These are phyloP conservation scores for Aspergillus alliaceus DNA, from an alignment of 2,329 filamentous ascomycete species.

Conservation along the genomic window DNA sequence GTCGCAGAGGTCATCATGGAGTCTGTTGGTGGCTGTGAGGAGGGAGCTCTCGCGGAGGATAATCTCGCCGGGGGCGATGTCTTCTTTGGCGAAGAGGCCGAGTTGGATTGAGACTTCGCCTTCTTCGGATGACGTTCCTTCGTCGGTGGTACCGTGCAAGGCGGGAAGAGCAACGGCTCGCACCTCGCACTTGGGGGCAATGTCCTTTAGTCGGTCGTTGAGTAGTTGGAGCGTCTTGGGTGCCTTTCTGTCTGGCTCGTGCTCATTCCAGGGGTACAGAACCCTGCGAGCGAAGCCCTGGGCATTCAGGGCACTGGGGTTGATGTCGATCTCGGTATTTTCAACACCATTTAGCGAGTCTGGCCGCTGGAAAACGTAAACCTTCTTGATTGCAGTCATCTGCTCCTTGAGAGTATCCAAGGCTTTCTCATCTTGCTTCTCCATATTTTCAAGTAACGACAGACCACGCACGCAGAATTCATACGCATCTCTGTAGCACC, in stretches of 20 bases:
- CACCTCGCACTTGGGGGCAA: slow-evolving; percentile 81
- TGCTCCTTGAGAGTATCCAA: slow-evolving; percentile 25
- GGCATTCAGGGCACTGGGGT: slow-evolving; percentile 32
- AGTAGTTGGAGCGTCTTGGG: slow-evolving; percentile 62
- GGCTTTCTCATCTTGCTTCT: slow-evolving; percentile 7
- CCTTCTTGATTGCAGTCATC: slow-evolving; percentile 28
- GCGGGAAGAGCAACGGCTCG: slow-evolving; percentile 73
- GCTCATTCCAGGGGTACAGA: slow-evolving; percentile 63
- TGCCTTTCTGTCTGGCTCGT: slow-evolving; percentile 60
- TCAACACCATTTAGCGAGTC: background rate
- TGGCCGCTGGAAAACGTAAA: slow-evolving; percentile 19
- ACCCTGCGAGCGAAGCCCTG: slow-evolving; percentile 51
- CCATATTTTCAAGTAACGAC: slow-evolving; percentile 17
- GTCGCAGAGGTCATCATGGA: slow-evolving; percentile 85
- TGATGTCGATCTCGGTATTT: slow-evolving; percentile 19
- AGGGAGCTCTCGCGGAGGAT: slow-evolving; percentile 82
- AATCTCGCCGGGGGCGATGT: slow-evolving; percentile 73
- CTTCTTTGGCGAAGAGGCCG: slow-evolving; percentile 82
- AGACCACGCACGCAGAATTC: slow-evolving; percentile 39
- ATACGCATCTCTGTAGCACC: slow-evolving; percentile 43
- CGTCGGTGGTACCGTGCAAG: slow-evolving; percentile 48
- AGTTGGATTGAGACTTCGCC: slow-evolving; percentile 65
- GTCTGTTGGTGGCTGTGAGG: slow-evolving; percentile 82
- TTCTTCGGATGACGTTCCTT: background rate
- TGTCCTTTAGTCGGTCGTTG: slow-evolving; percentile 66